Percentiles rank a stretch among this genome's conserved stretches.
These are phyloP conservation scores for Crucibulum laeve DNA, from an alignment of 768 basidiomycete species.

Conservation along the genomic window DNA sequence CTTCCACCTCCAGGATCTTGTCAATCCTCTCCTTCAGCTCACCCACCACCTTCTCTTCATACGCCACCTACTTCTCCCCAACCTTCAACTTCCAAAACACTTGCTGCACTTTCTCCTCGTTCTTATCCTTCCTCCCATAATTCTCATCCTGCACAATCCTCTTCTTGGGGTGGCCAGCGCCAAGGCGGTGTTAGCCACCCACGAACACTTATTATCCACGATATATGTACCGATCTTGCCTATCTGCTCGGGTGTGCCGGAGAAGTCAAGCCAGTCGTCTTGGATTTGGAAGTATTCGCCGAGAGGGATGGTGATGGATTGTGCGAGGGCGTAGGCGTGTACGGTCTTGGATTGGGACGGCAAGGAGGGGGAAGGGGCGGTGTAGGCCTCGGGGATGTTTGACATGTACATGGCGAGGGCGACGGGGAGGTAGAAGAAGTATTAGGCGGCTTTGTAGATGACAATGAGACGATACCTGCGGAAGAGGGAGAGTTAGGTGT, in stretches of 20 bases:
- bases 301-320: conserved; percentile 81
- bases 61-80: conserved; percentile 61
- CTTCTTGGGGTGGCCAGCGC: conserved; percentile 49
- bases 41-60: conserved; percentile 74
- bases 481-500: not conserved
- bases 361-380: conserved; percentile 14
- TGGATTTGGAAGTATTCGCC: conserved; percentile 99
- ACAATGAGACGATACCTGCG: conserved; percentile 87
- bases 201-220: conserved; percentile 97
- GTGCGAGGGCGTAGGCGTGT: conserved; percentile 68
- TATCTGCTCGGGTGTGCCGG: conserved; percentile 84
- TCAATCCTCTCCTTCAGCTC: conserved; percentile 68
- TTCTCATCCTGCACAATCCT: conserved; percentile 53
- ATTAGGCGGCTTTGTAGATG: conserved; percentile 95
- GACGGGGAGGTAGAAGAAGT: conserved; percentile 98
- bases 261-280: conserved; percentile 95
- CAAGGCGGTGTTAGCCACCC: conserved; percentile 91
- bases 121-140: conserved; percentile 53
- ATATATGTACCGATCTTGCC: conserved; percentile 99
- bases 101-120: conserved; percentile 37
- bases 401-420: conserved; percentile 88
- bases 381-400: conserved; percentile 51
- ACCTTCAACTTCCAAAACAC: conserved; percentile 73
- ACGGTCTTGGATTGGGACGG: conserved; percentile 20
- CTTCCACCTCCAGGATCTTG: conserved; percentile 59